phyloP scores from a whole-genome alignment of 768 basidiomycete genomes.

The Suillus paluster region DNA sequence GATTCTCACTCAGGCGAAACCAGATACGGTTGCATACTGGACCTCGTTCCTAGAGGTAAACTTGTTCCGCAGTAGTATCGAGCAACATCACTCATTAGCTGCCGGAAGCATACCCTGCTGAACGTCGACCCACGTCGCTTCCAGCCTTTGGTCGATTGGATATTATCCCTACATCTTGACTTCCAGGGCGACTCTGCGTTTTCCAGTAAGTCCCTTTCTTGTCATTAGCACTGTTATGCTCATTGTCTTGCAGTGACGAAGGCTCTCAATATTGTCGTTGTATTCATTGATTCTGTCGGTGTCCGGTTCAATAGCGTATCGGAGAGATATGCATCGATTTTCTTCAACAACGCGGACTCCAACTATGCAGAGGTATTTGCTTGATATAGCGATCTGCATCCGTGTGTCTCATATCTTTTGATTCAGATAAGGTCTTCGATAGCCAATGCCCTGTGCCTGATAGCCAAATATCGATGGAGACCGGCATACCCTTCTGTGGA shows the following conservation, averaged over 20 bases:
- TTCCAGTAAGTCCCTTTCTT: constrained; percentile 56
- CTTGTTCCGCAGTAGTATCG: background rate
- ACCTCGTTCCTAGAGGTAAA: constrained; percentile 57
- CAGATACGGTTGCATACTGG: constrained; percentile 83
- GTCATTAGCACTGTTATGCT: constrained; percentile 8
- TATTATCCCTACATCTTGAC: constrained; percentile 75
- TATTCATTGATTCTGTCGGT: constrained; percentile 68
- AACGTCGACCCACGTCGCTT: constrained; percentile 83
- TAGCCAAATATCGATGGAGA: constrained; percentile 66
- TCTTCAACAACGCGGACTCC: constrained; percentile 78
- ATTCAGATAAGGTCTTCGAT: constrained; percentile 69
- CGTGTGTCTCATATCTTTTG: constrained; percentile 5
- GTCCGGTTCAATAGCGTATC: constrained; percentile 67
- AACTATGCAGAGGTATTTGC: constrained; percentile 79
- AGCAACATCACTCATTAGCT: constrained; percentile 11
- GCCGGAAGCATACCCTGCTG: constrained; percentile 52
- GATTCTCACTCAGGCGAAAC: constrained; percentile 78
- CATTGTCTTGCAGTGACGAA: constrained; percentile 65
- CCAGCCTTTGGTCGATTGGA: constrained; percentile 74
- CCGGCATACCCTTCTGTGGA: constrained; percentile 63
- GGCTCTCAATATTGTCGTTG: constrained; percentile 65
- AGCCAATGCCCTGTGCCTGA: constrained; percentile 63
- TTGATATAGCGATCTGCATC: background rate
- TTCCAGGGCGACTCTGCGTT: constrained; percentile 88
- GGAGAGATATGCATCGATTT: constrained; percentile 69